These are phyloP conservation scores for Pseudognaphalium luteoalbum DNA, from an alignment of 129 eudicot genomes.

Conservation along the genomic window DNA sequence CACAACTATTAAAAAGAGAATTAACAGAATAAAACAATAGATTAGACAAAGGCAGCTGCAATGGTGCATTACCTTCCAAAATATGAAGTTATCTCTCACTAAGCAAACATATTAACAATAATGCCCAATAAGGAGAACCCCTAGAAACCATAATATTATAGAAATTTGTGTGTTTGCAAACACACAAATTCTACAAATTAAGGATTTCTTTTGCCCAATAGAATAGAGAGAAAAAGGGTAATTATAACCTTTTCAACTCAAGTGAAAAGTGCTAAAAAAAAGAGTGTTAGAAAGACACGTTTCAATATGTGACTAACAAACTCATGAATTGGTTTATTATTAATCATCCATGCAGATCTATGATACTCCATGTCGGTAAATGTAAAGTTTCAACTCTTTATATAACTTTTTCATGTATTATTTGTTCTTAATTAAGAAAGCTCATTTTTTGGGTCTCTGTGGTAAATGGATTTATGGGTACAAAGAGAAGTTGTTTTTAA, in stretches of 20 bases:
- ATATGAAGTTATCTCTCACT: neutral
- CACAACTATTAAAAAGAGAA: neutral
- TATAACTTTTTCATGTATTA: too few species aligned
- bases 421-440: too few species aligned
- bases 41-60: constrained; percentile 6
- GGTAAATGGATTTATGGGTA: too few species aligned
- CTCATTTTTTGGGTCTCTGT: too few species aligned
- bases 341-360: too few species aligned
- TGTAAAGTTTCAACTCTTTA: too few species aligned
- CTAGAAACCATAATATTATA: neutral
- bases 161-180: neutral
- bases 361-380: too few species aligned
- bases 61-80: constrained; percentile 23
- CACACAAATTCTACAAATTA: neutral
- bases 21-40: neutral
- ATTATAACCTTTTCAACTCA: constrained; percentile 11
- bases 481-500: too few species aligned
- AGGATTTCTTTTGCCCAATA: neutral
- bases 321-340: too few species aligned
- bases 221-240: neutral
- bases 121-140: constrained; percentile 1
- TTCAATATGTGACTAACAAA: too few species aligned
- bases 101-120: neutral
- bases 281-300: too few species aligned
- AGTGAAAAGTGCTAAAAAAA: neutral